A percentile compares a stretch with the other conserved stretches of the same genome.
These are phyloP conservation scores for Fusarium sp. DNA, from an alignment of 2,329 filamentous ascomycete genomes.

Conservation along the genomic window DNA sequence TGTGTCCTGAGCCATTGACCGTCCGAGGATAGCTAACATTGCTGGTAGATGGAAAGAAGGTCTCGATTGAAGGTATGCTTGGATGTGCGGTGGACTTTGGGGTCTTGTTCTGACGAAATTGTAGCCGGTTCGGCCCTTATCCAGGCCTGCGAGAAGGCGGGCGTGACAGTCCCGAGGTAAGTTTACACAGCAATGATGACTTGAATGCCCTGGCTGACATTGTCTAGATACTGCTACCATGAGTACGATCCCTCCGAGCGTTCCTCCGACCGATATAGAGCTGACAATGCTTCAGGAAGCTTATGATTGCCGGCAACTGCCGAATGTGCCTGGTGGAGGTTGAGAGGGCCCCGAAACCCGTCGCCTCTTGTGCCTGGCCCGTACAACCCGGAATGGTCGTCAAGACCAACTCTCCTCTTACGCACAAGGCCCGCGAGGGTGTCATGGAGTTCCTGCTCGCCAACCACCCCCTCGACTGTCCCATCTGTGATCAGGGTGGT, in stretches of 20 bases:
- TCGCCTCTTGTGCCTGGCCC: constrained; percentile 98
- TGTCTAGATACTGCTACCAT: constrained; percentile 93
- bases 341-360: constrained; percentile 94
- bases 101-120: constrained; percentile 52
- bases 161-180: constrained; percentile 86
- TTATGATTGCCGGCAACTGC: constrained; percentile 99
- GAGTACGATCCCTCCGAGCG: constrained; percentile 71
- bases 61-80: constrained; percentile 90
- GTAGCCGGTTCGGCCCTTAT: constrained; percentile 96
- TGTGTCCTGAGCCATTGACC: constrained; percentile 47
- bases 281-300: constrained; percentile 75
- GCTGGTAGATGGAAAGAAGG: constrained; percentile 89
- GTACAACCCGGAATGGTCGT: constrained; percentile 99
- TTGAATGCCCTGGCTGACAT: constrained; percentile 50
- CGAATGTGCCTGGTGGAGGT: constrained; percentile 99
- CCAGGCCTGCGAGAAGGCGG: constrained; percentile 99
- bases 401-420: constrained; percentile 95
- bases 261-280: constrained; percentile 45
- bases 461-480: constrained; percentile 96
- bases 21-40: constrained; percentile 47
- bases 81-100: constrained; percentile 25
- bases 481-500: constrained; percentile 98
- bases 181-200: constrained; percentile 41
- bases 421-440: constrained; percentile 97
- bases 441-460: constrained; percentile 99